Evolutionary conservation across 768 basidiomycete genomes (phyloP).

Genomic region (Podaxis sp.): DNA sequence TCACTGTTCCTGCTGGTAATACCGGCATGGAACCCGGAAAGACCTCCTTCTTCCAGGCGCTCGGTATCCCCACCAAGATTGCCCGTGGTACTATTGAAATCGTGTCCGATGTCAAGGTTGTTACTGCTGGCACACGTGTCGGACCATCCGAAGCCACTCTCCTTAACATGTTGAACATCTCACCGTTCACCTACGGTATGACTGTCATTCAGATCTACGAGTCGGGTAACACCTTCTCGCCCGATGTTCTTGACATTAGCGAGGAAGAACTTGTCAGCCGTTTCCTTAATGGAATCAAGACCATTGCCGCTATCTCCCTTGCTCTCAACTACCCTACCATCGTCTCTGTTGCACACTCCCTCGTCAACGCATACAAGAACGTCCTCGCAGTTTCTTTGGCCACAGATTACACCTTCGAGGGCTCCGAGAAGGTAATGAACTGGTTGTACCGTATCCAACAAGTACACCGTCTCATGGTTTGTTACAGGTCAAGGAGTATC

Average conservation of each 20-base stretch:
- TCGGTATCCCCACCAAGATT: slow-evolving; percentile 99
- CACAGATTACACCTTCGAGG: slow-evolving; percentile 95
- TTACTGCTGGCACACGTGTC: slow-evolving; percentile 87
- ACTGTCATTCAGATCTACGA: slow-evolving; percentile 96
- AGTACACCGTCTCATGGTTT: slow-evolving; percentile 15
- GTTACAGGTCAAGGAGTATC: slow-evolving; percentile 84
- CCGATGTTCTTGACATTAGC: slow-evolving; percentile 87
- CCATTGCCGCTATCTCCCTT: slow-evolving; percentile 93
- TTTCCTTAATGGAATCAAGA: slow-evolving; percentile 92
- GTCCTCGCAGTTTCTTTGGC: slow-evolving; percentile 81
- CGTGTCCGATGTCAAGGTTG: slow-evolving; percentile 94
- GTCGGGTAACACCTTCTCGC: slow-evolving; percentile 87
- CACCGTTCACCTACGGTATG: slow-evolving; percentile 99
- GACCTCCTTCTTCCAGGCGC: slow-evolving; percentile 99
- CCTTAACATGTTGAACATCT: slow-evolving; percentile 99
- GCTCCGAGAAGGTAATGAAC: slow-evolving; percentile 77
- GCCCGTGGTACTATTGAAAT: slow-evolving; percentile 99
- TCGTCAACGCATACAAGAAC: slow-evolving; percentile 99
- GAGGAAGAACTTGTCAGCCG: slow-evolving; percentile 88
- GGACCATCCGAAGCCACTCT: slow-evolving; percentile 96
- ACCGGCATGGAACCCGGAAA: slow-evolving; percentile 99
- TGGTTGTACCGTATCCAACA: background rate
- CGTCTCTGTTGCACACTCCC: slow-evolving; percentile 88
- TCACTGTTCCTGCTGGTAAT: slow-evolving; percentile 91
- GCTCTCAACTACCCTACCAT: slow-evolving; percentile 96